These are phyloP conservation scores for Sphaerobolus stellatus DNA, from an alignment of 1,284 basidiomycete species.

Conservation along the genomic window DNA sequence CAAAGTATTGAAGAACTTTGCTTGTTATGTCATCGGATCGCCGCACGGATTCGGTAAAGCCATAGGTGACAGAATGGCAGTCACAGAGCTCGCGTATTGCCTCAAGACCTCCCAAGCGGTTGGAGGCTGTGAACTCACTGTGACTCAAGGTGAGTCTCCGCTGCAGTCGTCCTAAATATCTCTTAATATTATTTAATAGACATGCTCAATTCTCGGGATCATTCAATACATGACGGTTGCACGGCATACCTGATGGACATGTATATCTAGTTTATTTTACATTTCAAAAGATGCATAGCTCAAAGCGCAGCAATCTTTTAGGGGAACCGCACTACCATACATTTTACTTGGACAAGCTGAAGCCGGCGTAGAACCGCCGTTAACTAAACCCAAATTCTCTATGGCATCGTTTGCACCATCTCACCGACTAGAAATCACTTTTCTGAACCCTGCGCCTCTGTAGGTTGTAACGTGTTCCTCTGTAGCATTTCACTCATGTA, in stretches of 20 bases:
- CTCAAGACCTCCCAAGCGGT: conserved; percentile 38
- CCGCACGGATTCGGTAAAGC: conserved; percentile 32
- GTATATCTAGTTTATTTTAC: conserved; percentile 11
- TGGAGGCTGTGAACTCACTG: conserved; percentile 34
- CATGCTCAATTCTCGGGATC: conserved; percentile 21
- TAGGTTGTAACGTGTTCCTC: background rate
- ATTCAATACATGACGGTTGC: conserved; percentile 25
- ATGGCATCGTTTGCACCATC: conserved; percentile 8
- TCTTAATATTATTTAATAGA: conserved; percentile 15
- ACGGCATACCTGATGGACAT: conserved; percentile 22
- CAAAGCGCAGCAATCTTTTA: background rate
- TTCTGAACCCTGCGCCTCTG: background rate
- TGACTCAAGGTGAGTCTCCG: conserved; percentile 36
- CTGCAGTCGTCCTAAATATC: background rate
- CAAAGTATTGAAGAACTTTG: no score
- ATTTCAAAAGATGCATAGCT: background rate
- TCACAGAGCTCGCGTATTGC: background rate
- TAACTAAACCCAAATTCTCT: background rate
- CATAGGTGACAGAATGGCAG: conserved; percentile 35
- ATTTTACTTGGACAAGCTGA: background rate
- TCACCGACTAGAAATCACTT: conserved; percentile 7
- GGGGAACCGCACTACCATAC: conserved; percentile 7
- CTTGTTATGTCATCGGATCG: conserved; percentile 29
- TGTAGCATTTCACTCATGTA: background rate
- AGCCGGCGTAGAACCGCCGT: background rate